Base-by-base conservation (phyloP, 805 yeast species). In the Sugiyamaella floridensis region DNA sequence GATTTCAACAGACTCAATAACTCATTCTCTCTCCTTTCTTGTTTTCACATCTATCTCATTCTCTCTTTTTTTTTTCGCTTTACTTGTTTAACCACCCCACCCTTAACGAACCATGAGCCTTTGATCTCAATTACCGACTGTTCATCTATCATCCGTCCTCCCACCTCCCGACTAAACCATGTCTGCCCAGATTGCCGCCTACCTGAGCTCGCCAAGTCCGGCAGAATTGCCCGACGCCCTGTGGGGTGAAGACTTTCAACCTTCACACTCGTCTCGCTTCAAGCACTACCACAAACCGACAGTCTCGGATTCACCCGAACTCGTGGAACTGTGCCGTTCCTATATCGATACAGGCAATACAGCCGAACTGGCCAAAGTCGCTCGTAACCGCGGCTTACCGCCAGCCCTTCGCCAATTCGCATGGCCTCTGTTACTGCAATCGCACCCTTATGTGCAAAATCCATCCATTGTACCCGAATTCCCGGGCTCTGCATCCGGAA, bases 381-480 rank as follows among this genome's bases (percentile, higher is more conserved):
- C 96, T 4, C 76, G 96, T 57, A 89, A 84, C 58, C 73, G 81
- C 52, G 97, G 98, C 2, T 74, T 89, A 26, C 97, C 97, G 1
- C 92, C 95, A 0, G 77, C 81, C 52, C 72, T 89, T 50, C 76
- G 98, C 55, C 81, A 80, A 58, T 73, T 77, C 52, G 85, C 87
- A 7, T 90, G 97, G 97, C 96, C 97, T 1, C 69, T 87, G 3
- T 67, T 90, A 48, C 68, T 90, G 53, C 82, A 82, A 59, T 81
- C 81, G 61, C 97, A 90, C 66, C 97, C 97, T 1, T 86, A 83
- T 71, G 96, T 88, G 12, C 68, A 80, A 32, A 75, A 81, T 48
- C 96, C 97, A 0, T 85, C 80, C 59, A 75, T 88, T 40, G 77
- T 79, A 56, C 83, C 88, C 2, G 92, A 76, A 57, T 70, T 71